Conservation (phyloP, 2,329 filamentous ascomycete genomes). For the Aureobasidium namibiae region DNA sequence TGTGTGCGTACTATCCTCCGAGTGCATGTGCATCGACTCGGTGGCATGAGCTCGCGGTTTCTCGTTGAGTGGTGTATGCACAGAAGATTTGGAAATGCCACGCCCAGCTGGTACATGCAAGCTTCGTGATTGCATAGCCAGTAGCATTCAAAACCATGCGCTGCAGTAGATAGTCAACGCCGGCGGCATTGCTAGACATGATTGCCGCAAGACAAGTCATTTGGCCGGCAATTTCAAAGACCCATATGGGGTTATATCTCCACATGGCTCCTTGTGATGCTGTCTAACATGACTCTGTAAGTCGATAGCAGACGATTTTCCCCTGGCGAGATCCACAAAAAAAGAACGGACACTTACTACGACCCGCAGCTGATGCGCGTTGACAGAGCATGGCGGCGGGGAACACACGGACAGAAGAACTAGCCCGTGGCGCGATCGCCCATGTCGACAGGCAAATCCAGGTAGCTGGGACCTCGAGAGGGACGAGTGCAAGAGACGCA, state of each 20-base stretch:
- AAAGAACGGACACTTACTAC: constrained; percentile 6
- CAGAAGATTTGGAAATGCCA: not conserved
- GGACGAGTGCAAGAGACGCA: not conserved
- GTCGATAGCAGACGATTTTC: not conserved
- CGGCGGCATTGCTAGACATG: not conserved
- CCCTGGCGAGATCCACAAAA: constrained; percentile 8
- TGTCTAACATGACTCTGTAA: constrained; percentile 1
- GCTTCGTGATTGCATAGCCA: not conserved
- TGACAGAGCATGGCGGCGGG: constrained; percentile 11
- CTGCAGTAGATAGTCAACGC: not conserved
- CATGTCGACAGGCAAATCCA: constrained; percentile 1
- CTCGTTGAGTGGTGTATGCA: not conserved
- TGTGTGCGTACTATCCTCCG: not conserved
- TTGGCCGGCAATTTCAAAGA: not conserved
- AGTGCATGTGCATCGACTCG: not conserved
- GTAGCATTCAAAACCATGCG: not conserved
- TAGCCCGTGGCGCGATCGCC: constrained; percentile 10
- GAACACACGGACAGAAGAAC: constrained; percentile 9
- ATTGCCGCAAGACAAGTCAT: not conserved
- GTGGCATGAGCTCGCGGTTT: constrained; percentile 7
- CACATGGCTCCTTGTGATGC: not conserved
- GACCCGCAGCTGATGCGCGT: constrained; percentile 6
- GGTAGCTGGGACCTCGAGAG: constrained; percentile 7
- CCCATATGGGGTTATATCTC: not conserved
- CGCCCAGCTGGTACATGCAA: not conserved